Base-by-base conservation (phyloP, 805 yeast species). In the Peterozyma toletana region DNA sequence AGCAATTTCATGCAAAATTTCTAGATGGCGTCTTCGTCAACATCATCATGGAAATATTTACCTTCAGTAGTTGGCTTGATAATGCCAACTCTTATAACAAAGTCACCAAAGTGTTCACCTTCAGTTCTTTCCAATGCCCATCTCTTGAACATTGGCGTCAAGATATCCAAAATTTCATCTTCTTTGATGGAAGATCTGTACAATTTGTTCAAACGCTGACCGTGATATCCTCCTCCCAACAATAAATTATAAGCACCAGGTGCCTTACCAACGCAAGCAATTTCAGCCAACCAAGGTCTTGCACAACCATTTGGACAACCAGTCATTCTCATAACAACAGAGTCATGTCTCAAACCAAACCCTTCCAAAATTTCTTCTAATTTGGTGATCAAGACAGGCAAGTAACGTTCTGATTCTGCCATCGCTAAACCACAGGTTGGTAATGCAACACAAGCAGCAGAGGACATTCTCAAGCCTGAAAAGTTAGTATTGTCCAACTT, bases 251-350 rank as follows among this genome's bases (percentile, higher is more conserved):
- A 91, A 14, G 95, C 89, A 42, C 95, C 96, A 50, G 75, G 80
- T 0, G 98, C 96, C 63, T 91, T 91, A 63, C 98, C 98, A 46
- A 91, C 95, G 47, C 89, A 73, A 0, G 97, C 98, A 46, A 91
- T 80, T 64, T 91, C 98, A 4, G 97, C 98, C 41, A 91, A 68
- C 97, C 97, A 91, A 29, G 98, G 98, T 64, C 98, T 81, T 18
- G 98, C 93, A 72, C 98, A 91, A 53, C 98, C 98, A 63, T 91
- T 91, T 44, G 97, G 97, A 75, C 98, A 91, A 45, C 98, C 98
- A 30, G 97, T 91, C 97, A 91, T 90, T 71, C 98, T 80, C 95
- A 91, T 85, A 18, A 89, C 96, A 52, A 91, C 76, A 7, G 96
- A 82, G 65, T 91, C 98, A 56, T 89, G 96, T 59, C 96, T 84